phyloP scores from a whole-genome alignment of 805 yeast genomes.

The Candida khao-thaluensis region DNA sequence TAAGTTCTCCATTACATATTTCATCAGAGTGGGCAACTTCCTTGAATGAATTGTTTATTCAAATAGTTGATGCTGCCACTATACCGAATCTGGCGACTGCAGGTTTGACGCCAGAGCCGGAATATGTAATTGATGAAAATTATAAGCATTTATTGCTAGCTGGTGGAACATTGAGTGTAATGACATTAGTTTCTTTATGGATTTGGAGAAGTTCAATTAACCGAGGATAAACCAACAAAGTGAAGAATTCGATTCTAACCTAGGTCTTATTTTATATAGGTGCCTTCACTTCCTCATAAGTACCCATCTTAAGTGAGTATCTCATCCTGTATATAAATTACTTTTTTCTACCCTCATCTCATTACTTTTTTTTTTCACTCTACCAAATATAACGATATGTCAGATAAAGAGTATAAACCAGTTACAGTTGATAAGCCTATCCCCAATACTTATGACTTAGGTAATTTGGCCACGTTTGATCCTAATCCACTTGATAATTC shows the following conservation, averaged over 20 bases:
- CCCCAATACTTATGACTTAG: conserved; percentile 86
- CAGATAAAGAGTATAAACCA: conserved; percentile 48
- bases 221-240: too few species aligned
- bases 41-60: conserved; percentile 78
- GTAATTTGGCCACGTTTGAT: conserved; percentile 88
- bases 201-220: conserved; percentile 56
- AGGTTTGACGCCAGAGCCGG: conserved; percentile 62
- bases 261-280: too few species aligned
- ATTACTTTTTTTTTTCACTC: conserved; percentile 7
- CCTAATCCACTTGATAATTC: conserved; percentile 76
- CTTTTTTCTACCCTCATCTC: conserved; percentile 13
- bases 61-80: conserved; percentile 84
- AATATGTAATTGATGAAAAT: conserved; percentile 49
- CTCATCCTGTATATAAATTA: conserved; percentile 8
- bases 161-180: conserved; percentile 67
- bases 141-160: conserved; percentile 57
- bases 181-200: conserved; percentile 63
- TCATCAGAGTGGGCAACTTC: conserved; percentile 90
- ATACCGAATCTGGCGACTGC: conserved; percentile 78
- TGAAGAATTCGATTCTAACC: too few species aligned
- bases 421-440: conserved; percentile 89
- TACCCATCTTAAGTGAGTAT: too few species aligned
- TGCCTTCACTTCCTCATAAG: too few species aligned
- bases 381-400: conserved; percentile 8
- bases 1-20: conserved; percentile 86